These are phyloP conservation scores for Heterobasidion occidentale DNA, from an alignment of 1,284 basidiomycete species.

Conservation along the genomic window DNA sequence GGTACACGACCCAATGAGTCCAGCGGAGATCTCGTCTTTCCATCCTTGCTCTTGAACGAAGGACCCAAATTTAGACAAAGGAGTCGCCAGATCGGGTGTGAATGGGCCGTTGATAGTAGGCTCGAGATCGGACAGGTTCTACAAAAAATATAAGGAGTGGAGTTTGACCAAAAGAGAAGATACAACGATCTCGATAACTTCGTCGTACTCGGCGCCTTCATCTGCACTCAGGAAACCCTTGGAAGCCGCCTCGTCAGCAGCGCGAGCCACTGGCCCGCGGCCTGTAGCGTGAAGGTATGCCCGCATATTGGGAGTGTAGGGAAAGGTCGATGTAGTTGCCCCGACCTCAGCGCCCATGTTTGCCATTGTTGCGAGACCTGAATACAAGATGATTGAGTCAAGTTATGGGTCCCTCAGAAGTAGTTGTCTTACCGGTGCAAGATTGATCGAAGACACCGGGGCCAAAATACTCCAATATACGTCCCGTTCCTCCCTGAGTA, in stretches of 20 bases:
- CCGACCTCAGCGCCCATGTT: conserved; percentile 99
- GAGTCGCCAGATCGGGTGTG: conserved; percentile 95
- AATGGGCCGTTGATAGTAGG: conserved; percentile 97
- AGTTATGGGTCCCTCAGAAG: not conserved
- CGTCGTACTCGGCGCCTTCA: conserved; percentile 90
- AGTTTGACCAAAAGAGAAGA: conserved; percentile 6
- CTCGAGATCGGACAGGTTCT: conserved; percentile 90
- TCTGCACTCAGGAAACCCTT: conserved; percentile 81
- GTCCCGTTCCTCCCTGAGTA: conserved; percentile 84
- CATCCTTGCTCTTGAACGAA: conserved; percentile 83
- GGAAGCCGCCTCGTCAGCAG: conserved; percentile 80
- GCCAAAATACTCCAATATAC: conserved; percentile 96
- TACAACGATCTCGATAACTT: conserved; percentile 87
- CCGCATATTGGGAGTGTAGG: conserved; percentile 88
- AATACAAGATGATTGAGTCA: not conserved
- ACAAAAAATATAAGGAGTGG: not conserved
- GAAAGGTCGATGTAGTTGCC: conserved; percentile 97
- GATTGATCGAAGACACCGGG: conserved; percentile 89
- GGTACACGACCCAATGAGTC: conserved; percentile 95
- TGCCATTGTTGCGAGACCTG: conserved; percentile 86
- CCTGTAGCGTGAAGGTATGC: conserved; percentile 88
- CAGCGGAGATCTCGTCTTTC: conserved; percentile 89
- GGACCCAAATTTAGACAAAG: conserved; percentile 83
- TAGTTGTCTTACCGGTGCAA: conserved; percentile 65
- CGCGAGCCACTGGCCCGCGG: conserved; percentile 79